A percentile compares a stretch with the other conserved stretches of the same genome.
Evolutionary conservation across 441 rosid genomes (phyloP).

Genomic region (Adansonia gregorii): DNA sequence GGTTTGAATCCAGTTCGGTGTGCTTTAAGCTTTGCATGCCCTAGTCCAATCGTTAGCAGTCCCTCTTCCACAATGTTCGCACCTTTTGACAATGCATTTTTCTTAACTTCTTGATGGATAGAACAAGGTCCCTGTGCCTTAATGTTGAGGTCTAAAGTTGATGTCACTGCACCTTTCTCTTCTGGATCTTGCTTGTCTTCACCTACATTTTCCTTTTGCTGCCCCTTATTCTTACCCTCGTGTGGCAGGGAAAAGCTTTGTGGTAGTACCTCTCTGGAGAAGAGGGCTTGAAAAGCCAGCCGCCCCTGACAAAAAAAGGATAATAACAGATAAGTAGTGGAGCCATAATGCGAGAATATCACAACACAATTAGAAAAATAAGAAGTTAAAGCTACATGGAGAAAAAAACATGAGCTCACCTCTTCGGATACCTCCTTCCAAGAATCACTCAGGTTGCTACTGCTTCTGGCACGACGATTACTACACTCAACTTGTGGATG

Average conservation of each 20-base stretch:
- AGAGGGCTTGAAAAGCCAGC: slow-evolving; percentile 89
- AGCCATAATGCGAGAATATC: background rate
- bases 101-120: slow-evolving; percentile 46
- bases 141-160: slow-evolving; percentile 57
- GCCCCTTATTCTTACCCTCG: slow-evolving; percentile 34
- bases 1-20: slow-evolving; percentile 89
- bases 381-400: background rate
- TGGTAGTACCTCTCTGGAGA: slow-evolving; percentile 79
- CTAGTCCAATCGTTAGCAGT: slow-evolving; percentile 64
- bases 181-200: slow-evolving; percentile 40
- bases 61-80: slow-evolving; percentile 43
- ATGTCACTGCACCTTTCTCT: slow-evolving; percentile 39
- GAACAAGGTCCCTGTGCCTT: slow-evolving; percentile 35
- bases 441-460: slow-evolving; percentile 55
- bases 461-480: slow-evolving; percentile 64
- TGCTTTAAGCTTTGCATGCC: slow-evolving; percentile 56
- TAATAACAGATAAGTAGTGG: slow-evolving; percentile 15
- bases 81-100: slow-evolving; percentile 28
- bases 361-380: background rate
- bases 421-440: slow-evolving; percentile 93
- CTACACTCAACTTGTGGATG: slow-evolving; percentile 48
- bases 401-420: slow-evolving; percentile 43
- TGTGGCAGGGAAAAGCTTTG: slow-evolving; percentile 88
- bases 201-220: slow-evolving; percentile 41
- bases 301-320: slow-evolving; percentile 60